Evolutionary conservation across 805 yeast species (phyloP).

Genomic region (Brettanomyces naardenensis): DNA sequence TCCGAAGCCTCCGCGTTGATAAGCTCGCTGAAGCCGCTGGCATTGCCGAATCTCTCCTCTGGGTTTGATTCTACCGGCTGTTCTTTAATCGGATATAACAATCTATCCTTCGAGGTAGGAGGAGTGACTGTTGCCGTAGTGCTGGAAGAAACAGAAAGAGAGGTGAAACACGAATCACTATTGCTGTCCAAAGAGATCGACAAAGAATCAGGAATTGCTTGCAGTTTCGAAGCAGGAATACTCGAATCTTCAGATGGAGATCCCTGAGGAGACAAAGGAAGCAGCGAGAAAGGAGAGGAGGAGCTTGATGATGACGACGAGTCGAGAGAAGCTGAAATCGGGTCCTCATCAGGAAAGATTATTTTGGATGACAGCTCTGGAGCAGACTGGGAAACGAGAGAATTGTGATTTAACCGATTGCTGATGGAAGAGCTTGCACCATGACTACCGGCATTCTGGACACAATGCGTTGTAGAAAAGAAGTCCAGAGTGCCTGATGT

Average conservation of each 20-base stretch:
- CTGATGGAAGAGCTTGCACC: background rate
- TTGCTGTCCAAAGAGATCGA: conserved; percentile 37
- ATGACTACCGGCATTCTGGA: background rate
- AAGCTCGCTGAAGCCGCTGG: background rate
- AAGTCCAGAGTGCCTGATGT: no score
- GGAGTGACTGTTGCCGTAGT: conserved; percentile 22
- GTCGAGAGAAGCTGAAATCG: conserved; percentile 12
- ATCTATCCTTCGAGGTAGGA: conserved; percentile 11
- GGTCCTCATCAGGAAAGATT: conserved; percentile 9
- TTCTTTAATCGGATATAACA: conserved; percentile 18
- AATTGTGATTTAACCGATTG: background rate
- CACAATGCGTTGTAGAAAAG: no score
- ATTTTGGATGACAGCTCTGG: background rate
- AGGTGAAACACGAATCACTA: conserved; percentile 29
- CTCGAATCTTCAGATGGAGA: no score
- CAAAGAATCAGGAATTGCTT: conserved; percentile 9
- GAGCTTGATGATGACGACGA: conserved; percentile 6
- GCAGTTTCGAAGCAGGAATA: background rate
- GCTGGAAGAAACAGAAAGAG: conserved; percentile 21
- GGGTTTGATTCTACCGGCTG: background rate
- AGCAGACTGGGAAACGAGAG: background rate
- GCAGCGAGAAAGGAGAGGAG: conserved; percentile 14
- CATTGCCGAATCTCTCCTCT: conserved; percentile 1
- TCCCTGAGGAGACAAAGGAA: background rate
- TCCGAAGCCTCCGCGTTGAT: background rate